Evolutionary conservation across 2,329 filamentous ascomycete species (phyloP).

Genomic region (Venturia effusa): DNA sequence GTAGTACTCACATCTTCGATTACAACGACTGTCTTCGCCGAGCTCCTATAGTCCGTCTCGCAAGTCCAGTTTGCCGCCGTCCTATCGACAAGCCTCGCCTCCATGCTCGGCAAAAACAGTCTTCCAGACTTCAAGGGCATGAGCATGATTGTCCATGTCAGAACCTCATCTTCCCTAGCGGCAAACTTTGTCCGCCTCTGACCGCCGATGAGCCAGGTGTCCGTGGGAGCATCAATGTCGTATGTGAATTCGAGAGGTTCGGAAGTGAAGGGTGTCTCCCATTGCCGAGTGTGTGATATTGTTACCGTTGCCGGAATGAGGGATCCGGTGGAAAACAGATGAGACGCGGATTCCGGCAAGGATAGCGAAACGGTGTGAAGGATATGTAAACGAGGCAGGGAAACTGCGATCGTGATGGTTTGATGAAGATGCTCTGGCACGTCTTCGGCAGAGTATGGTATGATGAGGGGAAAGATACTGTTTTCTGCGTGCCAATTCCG

Average conservation of each 20-base stretch:
- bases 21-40: conserved; percentile 3
- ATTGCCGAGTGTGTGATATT: conserved; percentile 45
- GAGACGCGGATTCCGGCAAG: conserved; percentile 31
- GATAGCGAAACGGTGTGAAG: conserved; percentile 67
- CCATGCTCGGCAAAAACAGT: conserved; percentile 66
- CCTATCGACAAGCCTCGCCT: conserved; percentile 54
- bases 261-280: conserved; percentile 30
- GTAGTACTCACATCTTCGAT: not conserved
- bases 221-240: conserved; percentile 62
- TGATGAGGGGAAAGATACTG: conserved; percentile 4
- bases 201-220: conserved; percentile 78
- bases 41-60: conserved; percentile 9
- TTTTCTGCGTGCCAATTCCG: conserved; percentile 46
- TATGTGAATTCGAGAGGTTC: conserved; percentile 65
- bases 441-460: not conserved
- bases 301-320: conserved; percentile 51
- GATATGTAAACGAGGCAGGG: conserved; percentile 72
- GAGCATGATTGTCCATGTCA: conserved; percentile 57
- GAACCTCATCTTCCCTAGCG: conserved; percentile 35
- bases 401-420: conserved; percentile 77
- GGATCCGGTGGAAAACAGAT: conserved; percentile 43
- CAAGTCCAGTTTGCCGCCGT: conserved; percentile 6
- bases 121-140: conserved; percentile 71
- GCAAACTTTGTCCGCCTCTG: conserved; percentile 69
- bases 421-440: conserved; percentile 33